Conservation (phyloP, 2,329 filamentous ascomycete genomes). For the Aurifilum marmelostoma region DNA sequence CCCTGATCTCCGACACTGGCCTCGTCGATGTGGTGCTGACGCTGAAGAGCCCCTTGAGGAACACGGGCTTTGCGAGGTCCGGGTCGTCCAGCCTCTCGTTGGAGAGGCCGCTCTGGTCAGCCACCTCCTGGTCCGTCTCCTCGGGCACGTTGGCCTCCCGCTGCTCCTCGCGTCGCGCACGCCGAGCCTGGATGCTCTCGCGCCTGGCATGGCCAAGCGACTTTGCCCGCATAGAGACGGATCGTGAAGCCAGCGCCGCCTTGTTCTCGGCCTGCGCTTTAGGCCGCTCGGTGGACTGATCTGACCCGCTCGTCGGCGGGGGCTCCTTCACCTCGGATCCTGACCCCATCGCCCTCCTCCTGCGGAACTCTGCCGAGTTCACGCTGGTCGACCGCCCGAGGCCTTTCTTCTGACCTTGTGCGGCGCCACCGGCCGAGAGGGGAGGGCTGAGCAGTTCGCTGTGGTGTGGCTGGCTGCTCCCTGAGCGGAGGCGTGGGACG, state of each 20-base stretch:
- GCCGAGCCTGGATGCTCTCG: slow-evolving; percentile 89
- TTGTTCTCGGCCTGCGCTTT: slow-evolving; percentile 49
- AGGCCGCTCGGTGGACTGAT: slow-evolving; percentile 67
- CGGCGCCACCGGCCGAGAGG: slow-evolving; percentile 58
- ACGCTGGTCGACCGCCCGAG: slow-evolving; percentile 89
- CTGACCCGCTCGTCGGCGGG: slow-evolving; percentile 77
- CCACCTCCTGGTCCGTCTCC: slow-evolving; percentile 83
- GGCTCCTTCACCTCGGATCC: slow-evolving; percentile 58
- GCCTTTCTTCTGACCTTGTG: slow-evolving; percentile 65
- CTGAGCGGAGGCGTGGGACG: slow-evolving; percentile 55
- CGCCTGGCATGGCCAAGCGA: slow-evolving; percentile 86
- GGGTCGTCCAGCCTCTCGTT: slow-evolving; percentile 67
- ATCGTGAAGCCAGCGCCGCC: slow-evolving; percentile 55
- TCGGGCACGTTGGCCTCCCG: slow-evolving; percentile 56
- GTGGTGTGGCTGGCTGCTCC: slow-evolving; percentile 71
- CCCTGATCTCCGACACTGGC: slow-evolving; percentile 80
- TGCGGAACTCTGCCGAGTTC: slow-evolving; percentile 80
- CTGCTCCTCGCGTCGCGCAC: slow-evolving; percentile 70
- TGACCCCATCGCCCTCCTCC: slow-evolving; percentile 54
- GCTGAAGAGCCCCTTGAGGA: slow-evolving; percentile 94
- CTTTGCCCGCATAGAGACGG: slow-evolving; percentile 74
- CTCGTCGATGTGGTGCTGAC: slow-evolving; percentile 96
- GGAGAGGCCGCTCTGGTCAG: slow-evolving; percentile 62
- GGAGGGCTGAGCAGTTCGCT: slow-evolving; percentile 79
- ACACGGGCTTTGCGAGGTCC: slow-evolving; percentile 90